Evolutionary conservation across 208 protist species (phyloP), one percentile per base, ranked within the genome.

Genomic region (Trypanosoma platydactyli): DNA sequence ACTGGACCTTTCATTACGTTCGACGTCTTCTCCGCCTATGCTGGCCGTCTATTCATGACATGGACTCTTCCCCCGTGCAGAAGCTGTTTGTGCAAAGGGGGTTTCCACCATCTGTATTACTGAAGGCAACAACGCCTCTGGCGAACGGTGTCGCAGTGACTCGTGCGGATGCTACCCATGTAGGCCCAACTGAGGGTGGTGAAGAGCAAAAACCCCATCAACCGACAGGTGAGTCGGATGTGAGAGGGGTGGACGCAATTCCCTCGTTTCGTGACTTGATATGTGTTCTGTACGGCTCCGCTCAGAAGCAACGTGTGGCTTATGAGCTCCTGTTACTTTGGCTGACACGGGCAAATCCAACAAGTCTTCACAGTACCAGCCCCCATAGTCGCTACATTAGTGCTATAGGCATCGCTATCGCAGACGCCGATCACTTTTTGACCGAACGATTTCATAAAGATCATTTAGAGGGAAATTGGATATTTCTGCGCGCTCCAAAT

Each of bases 311-410:
- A 57, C 74, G 72, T 15, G 35, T 70, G 13, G 76, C 73, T 0
- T 86, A 92, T 52, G 76, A 83, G 66, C 66, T 88, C 27, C 42
- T 92, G 18, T 40, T 80, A 68, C 38, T 74, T 54, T 64, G 75
- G 69, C n/a, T 71, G 33, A 63, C 24, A 46, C 60, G 59, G 22
- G 48, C 25, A 1, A 45, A 46, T 44, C 20, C 27, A 18, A 18
- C 18, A 16, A 29, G 49, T 13, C 33, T 56, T 16, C 59, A 64
- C 7, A 46, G 48, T 51, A 45, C 33, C 11, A 46, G 60, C n/a
- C 46, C 40, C 29, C 64, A 71, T 30, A 49, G 51, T 42, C 68
- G 69, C 20, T 71, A 65, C 15, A 51, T 68, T 0, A 69, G 72
- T 58, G 53, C 60, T 27, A 50, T 54, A 25, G 60, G 71, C 25